Evolutionary conservation across 345 rosid species (phyloP), one percentile per base, ranked within the genome.

Genomic region (Rhodomyrtus tomentosa): DNA sequence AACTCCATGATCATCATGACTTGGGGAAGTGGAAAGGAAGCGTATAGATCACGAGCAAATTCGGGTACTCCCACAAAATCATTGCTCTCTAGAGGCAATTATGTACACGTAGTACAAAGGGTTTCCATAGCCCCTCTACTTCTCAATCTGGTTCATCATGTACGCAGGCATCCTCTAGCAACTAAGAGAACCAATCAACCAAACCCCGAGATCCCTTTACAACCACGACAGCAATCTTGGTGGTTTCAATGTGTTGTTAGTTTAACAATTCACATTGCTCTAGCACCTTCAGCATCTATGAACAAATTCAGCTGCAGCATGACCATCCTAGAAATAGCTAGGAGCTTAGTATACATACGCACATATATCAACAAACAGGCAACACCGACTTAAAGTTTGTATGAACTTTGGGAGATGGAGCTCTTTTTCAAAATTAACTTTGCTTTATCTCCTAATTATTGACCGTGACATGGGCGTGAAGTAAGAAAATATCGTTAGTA

Each of bases 11-110:
- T 68, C 76, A 89, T 89, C 15, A 90, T 90, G 90, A 84, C 74
- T 32, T 49, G 38, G 52, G 82, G 83, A 25, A 84, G 86, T 84
- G 88, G 90, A 82, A 79, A 72, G 62, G 89, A 91, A 88, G 86
- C 92, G 90, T 86, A 88, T 83, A 68, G 72, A 90, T 88, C 90
- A 89, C 91, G 91, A 88, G 89, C 86, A 82, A 53, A 86, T 59
- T 51, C 42, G 54, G 73, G 73, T 72, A 83, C 76, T 68, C 76
- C 50, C 56, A 27, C 1, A 81, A 81, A 50, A 81, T 81, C 83
- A 81, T 81, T 81, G 83, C 83, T 27, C 42, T 50, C 49, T 81
- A 27, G 22, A 27, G 52, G 82, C 53, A 42, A 80, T 80, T 80
- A 68, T 68, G 42, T 68, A 68, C 45, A 0, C 76, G 76, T 9